Conservation (phyloP, 805 yeast genomes). For the Starmerella vaccinii region DNA sequence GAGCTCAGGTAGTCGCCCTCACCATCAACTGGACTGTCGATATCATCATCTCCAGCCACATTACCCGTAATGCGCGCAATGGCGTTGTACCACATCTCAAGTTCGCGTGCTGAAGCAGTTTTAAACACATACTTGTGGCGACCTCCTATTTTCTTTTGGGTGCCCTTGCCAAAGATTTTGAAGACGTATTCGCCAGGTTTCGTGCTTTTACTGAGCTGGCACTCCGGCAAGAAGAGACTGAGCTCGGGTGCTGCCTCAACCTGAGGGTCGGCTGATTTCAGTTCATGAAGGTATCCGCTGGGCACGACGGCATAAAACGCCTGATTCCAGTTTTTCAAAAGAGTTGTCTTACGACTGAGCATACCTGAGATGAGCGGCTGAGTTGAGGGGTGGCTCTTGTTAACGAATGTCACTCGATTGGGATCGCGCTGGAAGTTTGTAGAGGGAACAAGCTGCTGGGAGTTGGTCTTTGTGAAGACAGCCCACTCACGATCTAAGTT, state of each 20-base stretch:
- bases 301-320: slow-evolving; percentile 41
- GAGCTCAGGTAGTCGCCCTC: slow-evolving; percentile 7
- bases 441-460: slow-evolving; percentile 31
- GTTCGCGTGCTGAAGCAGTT: slow-evolving; percentile 39
- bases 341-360: slow-evolving; percentile 37
- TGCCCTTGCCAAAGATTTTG: slow-evolving; percentile 38
- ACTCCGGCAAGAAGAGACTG: slow-evolving; percentile 40
- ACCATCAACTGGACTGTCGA: slow-evolving; percentile 11
- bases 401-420: slow-evolving; percentile 33
- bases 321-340: slow-evolving; percentile 37
- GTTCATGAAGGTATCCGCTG: slow-evolving; percentile 37
- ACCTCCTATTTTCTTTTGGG: slow-evolving; percentile 27
- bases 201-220: slow-evolving; percentile 33
- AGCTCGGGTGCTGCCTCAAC: slow-evolving; percentile 34
- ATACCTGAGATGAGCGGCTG: slow-evolving; percentile 41
- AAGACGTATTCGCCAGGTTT: slow-evolving; percentile 35
- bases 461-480: slow-evolving; percentile 32
- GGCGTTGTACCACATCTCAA: slow-evolving; percentile 40
- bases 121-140: slow-evolving; percentile 35
- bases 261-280: slow-evolving; percentile 16
- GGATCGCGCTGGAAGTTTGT: slow-evolving; percentile 34
- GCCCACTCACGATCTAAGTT: slow-evolving; percentile 40
- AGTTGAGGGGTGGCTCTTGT: slow-evolving; percentile 35
- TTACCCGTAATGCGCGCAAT: slow-evolving; percentile 23
- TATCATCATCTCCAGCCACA: slow-evolving; percentile 10